Conservation (phyloP, 805 yeast species). For the Kodamaea neixiangensis region DNA sequence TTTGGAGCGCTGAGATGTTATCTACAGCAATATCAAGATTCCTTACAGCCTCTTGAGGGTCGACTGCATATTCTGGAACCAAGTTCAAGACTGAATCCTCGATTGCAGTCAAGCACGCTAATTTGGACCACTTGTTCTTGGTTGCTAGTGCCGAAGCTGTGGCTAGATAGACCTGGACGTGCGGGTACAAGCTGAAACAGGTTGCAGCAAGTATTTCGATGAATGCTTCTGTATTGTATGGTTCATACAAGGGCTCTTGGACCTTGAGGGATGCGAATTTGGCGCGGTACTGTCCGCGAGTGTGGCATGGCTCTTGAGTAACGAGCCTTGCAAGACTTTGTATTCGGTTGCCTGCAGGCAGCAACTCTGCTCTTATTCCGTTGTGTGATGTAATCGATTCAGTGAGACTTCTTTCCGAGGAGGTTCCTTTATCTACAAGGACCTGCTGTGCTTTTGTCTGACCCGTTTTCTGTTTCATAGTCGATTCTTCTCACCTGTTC, state of each 20-base stretch:
- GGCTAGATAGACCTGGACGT: background rate
- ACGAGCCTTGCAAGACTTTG: background rate
- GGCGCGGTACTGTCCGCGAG: slow-evolving; percentile 5
- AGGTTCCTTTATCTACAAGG: background rate
- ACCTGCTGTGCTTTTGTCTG: background rate
- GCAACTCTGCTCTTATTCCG: background rate
- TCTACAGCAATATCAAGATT: background rate
- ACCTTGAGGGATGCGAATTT: slow-evolving; percentile 1
- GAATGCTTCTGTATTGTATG: background rate
- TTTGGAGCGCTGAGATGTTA: background rate
- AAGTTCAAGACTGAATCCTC: background rate
- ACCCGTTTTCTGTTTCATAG: background rate
- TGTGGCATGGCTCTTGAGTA: background rate
- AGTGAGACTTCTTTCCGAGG: background rate
- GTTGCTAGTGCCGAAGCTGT: background rate
- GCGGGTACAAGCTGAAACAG: slow-evolving; percentile 1
- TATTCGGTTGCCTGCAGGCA: background rate
- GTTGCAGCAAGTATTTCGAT: background rate
- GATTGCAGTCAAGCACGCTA: background rate
- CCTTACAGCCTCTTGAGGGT: background rate
- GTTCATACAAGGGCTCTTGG: background rate
- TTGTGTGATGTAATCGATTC: background rate
- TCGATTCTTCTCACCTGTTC: background rate
- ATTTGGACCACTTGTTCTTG: background rate
- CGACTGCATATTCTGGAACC: background rate